Evolutionary conservation across 495 filamentous ascomycete genomes (phyloP).

Genomic region (Pyronema omphalodes): DNA sequence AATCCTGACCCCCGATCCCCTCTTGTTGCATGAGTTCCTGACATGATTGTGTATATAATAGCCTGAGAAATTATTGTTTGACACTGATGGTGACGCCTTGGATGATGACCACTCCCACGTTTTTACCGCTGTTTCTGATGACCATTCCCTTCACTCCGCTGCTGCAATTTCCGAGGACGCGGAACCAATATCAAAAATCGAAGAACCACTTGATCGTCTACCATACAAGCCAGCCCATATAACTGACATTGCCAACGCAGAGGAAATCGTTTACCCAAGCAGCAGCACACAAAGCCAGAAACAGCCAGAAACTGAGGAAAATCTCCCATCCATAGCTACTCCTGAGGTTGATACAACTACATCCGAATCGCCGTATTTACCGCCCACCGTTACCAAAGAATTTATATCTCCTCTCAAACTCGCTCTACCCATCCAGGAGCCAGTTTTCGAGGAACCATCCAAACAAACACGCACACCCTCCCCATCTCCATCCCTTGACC

Average conservation of each 20-base stretch:
- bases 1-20: background rate
- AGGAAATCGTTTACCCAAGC: background rate
- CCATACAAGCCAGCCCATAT: background rate
- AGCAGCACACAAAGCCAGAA: background rate
- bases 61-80: background rate
- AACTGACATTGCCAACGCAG: background rate
- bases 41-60: background rate
- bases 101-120: background rate
- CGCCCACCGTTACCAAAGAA: background rate
- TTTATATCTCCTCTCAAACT: background rate
- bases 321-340: background rate
- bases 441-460: background rate
- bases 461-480: background rate
- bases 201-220: background rate
- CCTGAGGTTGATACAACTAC: background rate
- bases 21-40: background rate
- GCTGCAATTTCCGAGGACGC: conserved; percentile 2
- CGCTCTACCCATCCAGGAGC: background rate
- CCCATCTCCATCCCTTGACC: background rate
- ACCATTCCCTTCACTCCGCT: background rate
- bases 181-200: background rate
- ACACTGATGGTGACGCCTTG: background rate
- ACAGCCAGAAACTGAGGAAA: background rate
- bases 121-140: background rate
- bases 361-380: background rate